These are phyloP conservation scores for Lodderomyces orthopsilosis DNA, from an alignment of 1,139 yeast genomes.

Conservation along the genomic window DNA sequence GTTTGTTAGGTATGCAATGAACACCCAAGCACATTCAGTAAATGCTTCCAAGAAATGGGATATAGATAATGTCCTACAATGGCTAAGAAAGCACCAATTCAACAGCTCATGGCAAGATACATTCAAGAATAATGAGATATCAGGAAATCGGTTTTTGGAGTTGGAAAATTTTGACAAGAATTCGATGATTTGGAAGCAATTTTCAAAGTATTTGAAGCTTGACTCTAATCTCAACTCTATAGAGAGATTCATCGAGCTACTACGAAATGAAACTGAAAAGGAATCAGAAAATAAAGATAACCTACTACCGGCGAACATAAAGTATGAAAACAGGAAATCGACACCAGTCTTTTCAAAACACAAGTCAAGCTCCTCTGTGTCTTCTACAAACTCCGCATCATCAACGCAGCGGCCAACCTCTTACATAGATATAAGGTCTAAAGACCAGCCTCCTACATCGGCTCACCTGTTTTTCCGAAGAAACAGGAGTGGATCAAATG, in stretches of 20 bases:
- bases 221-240: slow-evolving; percentile 49
- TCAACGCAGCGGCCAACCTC: slow-evolving; percentile 50
- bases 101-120: slow-evolving; percentile 70
- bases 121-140: slow-evolving; percentile 56
- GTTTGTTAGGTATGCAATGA: slow-evolving; percentile 47
- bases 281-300: slow-evolving; percentile 5
- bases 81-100: slow-evolving; percentile 69
- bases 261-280: slow-evolving; percentile 23
- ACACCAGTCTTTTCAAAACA: slow-evolving; percentile 28
- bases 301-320: slow-evolving; percentile 11
- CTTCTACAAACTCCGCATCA: slow-evolving; percentile 22
- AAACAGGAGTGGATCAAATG: slow-evolving; percentile 54
- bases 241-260: slow-evolving; percentile 49
- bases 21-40: slow-evolving; percentile 27
- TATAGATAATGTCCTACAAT: slow-evolving; percentile 56
- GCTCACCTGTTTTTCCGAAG: slow-evolving; percentile 57
- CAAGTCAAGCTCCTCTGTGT: slow-evolving; percentile 21
- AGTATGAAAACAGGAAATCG: slow-evolving; percentile 33
- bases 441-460: slow-evolving; percentile 21
- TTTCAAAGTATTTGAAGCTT: slow-evolving; percentile 32
- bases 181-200: slow-evolving; percentile 49
- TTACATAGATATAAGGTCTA: slow-evolving; percentile 42
- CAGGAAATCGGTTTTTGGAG: slow-evolving; percentile 64
- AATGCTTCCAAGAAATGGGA: slow-evolving; percentile 53
- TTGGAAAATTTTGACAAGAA: slow-evolving; percentile 64